Evolutionary conservation across 768 basidiomycete species (phyloP).

Genomic region (Gloeophyllum trabeum): DNA sequence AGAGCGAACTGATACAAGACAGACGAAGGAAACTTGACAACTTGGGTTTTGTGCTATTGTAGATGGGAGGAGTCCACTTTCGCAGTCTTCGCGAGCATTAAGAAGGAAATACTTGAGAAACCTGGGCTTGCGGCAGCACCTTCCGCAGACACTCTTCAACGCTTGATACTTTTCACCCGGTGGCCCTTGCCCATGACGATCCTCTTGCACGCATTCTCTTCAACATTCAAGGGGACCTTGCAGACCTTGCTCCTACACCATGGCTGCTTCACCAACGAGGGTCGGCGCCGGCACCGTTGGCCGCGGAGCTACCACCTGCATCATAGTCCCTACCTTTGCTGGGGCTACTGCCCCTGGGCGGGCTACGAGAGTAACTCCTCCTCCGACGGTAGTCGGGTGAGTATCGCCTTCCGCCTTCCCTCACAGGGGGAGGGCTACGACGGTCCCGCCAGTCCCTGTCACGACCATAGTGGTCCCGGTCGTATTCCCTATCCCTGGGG

Average conservation of each 20-base stretch:
- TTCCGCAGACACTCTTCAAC: slow-evolving; percentile 9
- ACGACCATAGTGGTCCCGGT: slow-evolving; percentile 51
- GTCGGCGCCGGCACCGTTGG: slow-evolving; percentile 28
- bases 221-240: slow-evolving; percentile 14
- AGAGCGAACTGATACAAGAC: slow-evolving; percentile 43
- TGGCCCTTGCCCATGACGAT: slow-evolving; percentile 23
- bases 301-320: slow-evolving; percentile 22
- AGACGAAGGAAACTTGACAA: slow-evolving; percentile 54
- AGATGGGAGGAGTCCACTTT: slow-evolving; percentile 24
- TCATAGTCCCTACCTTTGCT: slow-evolving; percentile 30
- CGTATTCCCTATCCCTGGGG: slow-evolving; percentile 27
- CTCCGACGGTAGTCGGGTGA: slow-evolving; percentile 71
- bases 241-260: slow-evolving; percentile 11
- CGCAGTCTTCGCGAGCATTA: slow-evolving; percentile 33
- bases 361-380: slow-evolving; percentile 71
- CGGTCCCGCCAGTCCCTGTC: slow-evolving; percentile 77
- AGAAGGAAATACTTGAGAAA: slow-evolving; percentile 16
- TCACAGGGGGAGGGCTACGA: slow-evolving; percentile 57
- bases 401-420: slow-evolving; percentile 53
- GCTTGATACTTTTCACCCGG: slow-evolving; percentile 7
- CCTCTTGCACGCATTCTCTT: slow-evolving; percentile 8
- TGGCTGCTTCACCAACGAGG: slow-evolving; percentile 50
- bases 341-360: slow-evolving; percentile 61
- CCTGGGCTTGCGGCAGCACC: slow-evolving; percentile 11
- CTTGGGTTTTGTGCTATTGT: slow-evolving; percentile 51